phyloP scores from a whole-genome alignment of 305 asterid genomes.

The Fraxinus floribunda region DNA sequence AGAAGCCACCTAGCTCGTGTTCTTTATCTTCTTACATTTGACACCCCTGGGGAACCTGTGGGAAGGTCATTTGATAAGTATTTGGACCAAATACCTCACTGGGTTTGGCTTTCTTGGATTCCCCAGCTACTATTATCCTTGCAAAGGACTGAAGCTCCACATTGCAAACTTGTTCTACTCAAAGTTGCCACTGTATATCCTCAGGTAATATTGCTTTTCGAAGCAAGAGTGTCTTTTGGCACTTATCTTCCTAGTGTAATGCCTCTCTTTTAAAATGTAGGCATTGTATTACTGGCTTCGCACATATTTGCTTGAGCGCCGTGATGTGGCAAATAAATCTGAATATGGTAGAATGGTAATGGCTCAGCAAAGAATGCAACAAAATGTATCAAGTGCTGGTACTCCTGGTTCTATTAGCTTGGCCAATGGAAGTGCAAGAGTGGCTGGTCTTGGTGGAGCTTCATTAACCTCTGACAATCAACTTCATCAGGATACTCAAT shows the following conservation, averaged over 20 bases:
- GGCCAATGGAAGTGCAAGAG: slow-evolving; percentile 79
- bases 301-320: slow-evolving; percentile 96
- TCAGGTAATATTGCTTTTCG: slow-evolving; percentile 57
- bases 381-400: slow-evolving; percentile 59
- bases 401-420: slow-evolving; percentile 55
- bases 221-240: slow-evolving; percentile 6
- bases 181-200: slow-evolving; percentile 90
- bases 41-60: slow-evolving; percentile 89
- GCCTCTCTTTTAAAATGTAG: slow-evolving; percentile 40
- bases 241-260: slow-evolving; percentile 24
- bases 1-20: slow-evolving; percentile 99
- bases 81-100: slow-evolving; percentile 86
- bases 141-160: slow-evolving; percentile 94
- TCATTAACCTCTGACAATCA: slow-evolving; percentile 74
- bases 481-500: slow-evolving; percentile 71
- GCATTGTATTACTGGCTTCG: slow-evolving; percentile 99
- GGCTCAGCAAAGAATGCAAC: slow-evolving; percentile 99
- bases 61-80: slow-evolving; percentile 95
- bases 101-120: slow-evolving; percentile 99
- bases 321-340: slow-evolving; percentile 97
- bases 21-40: slow-evolving; percentile 95
- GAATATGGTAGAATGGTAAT: slow-evolving; percentile 94
- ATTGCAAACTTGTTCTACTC: slow-evolving; percentile 93
- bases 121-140: slow-evolving; percentile 92
- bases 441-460: slow-evolving; percentile 62